Evolutionary conservation across 164 flowering plant species (phyloP).

Genomic region (Sedum album): DNA sequence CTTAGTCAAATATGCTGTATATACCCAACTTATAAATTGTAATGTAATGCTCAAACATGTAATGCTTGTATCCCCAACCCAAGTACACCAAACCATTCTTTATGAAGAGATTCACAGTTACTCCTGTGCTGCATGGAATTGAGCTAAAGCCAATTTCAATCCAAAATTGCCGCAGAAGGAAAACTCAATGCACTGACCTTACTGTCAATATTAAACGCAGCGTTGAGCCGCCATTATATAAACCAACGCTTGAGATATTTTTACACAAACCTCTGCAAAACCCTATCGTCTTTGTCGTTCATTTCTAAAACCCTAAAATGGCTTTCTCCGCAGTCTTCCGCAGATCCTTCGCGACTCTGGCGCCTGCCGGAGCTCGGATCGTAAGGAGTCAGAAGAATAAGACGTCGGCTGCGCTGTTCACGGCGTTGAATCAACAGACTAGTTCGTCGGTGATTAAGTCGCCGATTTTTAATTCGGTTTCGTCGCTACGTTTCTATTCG

Average conservation of each 20-base stretch:
- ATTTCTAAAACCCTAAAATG: constrained; percentile 25
- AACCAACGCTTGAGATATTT: neutral
- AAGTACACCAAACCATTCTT: neutral
- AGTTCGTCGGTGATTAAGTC: constrained; percentile 13
- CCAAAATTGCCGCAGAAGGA: constrained; percentile 69
- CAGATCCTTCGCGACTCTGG: constrained; percentile 28
- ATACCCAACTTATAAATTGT: neutral
- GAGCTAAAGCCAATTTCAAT: constrained; percentile 80
- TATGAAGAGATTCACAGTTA: constrained; percentile 71
- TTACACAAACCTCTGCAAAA: constrained; percentile 10
- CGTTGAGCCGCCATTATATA: neutral
- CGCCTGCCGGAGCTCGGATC: constrained; percentile 32
- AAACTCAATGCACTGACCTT: constrained; percentile 88
- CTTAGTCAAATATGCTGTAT: neutral
- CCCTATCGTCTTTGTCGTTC: neutral
- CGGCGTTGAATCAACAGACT: constrained; percentile 22
- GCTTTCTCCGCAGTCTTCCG: constrained; percentile 41
- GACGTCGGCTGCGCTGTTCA: constrained; percentile 21
- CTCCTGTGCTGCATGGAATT: constrained; percentile 81
- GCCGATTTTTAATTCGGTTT: constrained; percentile 9
- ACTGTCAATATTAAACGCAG: constrained; percentile 18
- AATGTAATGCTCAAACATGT: neutral
- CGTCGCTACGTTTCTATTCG: constrained; percentile 16
- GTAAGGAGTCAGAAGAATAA: constrained; percentile 19
- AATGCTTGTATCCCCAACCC: neutral